Conservation (phyloP, 2,329 filamentous ascomycete species). For the Penicillium sp. region DNA sequence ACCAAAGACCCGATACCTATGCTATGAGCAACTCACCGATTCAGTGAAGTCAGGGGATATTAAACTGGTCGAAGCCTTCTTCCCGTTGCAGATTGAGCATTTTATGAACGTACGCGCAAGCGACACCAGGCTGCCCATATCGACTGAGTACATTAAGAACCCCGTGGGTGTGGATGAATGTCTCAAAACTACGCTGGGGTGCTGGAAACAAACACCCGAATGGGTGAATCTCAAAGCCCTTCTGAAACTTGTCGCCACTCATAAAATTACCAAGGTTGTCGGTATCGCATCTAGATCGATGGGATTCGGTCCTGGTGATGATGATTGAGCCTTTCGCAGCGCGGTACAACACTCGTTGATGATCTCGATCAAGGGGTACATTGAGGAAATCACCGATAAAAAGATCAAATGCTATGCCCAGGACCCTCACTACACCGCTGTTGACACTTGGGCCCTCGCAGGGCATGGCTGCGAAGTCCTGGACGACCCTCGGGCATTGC, state of each 20-base stretch:
- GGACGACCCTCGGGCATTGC: neutral
- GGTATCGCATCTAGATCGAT: neutral
- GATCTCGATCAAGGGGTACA: neutral
- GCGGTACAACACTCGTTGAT: neutral
- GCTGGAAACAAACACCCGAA: neutral
- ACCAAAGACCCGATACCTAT: neutral
- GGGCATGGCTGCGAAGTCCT: neutral
- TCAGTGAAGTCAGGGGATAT: rapidly evolving
- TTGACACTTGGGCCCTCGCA: neutral
- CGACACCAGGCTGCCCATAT: neutral
- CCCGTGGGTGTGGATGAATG: neutral
- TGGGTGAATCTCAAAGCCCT: neutral
- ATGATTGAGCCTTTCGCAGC: neutral
- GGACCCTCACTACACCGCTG: neutral
- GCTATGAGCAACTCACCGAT: neutral
- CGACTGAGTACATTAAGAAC: neutral
- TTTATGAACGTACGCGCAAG: neutral
- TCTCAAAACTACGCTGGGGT: neutral
- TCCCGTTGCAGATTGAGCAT: neutral
- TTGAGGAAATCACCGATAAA: neutral
- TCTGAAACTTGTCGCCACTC: neutral
- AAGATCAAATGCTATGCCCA: neutral
- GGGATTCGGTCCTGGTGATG: neutral
- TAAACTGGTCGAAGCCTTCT: neutral
- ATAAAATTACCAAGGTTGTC: neutral